Conservation (phyloP, 208 protist genomes). For the Leishmania amazonensis region DNA sequence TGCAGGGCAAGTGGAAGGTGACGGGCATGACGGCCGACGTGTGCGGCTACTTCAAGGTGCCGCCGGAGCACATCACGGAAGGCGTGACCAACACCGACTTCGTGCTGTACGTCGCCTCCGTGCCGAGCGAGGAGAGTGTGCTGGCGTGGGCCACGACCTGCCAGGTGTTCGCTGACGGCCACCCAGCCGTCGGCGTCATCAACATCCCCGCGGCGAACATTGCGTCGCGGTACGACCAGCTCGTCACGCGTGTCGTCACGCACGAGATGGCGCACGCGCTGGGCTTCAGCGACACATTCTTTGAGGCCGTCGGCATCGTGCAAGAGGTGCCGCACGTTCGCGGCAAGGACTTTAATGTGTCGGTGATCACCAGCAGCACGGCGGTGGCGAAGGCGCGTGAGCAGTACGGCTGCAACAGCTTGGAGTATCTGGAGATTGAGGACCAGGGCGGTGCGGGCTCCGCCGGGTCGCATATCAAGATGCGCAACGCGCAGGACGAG, state of each 20-base stretch:
- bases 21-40: background rate
- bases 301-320: background rate
- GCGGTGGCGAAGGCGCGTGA: background rate
- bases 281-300: conserved; percentile 51
- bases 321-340: conserved; percentile 14
- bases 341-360: conserved; percentile 27
- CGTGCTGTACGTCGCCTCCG: conserved; percentile 64
- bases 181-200: conserved; percentile 37
- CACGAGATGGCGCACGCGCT: conserved; percentile 89
- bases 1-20: conserved; percentile 22
- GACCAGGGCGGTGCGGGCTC: conserved; percentile 23
- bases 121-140: background rate
- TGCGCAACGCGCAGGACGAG: conserved; percentile 78
- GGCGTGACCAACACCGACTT: conserved; percentile 58
- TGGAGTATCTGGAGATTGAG: conserved; percentile 79
- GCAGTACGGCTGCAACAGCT: conserved; percentile 56
- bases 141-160: conserved; percentile 52
- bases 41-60: conserved; percentile 5
- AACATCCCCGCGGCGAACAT: conserved; percentile 50
- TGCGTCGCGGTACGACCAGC: background rate
- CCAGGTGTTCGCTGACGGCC: conserved; percentile 10
- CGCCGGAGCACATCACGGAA: conserved; percentile 30
- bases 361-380: background rate
- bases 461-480: conserved; percentile 83
- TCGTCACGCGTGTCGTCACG: conserved; percentile 16